Base-by-base conservation (phyloP, 2,329 filamentous ascomycete species). In the Pestalotiopsis sp. region DNA sequence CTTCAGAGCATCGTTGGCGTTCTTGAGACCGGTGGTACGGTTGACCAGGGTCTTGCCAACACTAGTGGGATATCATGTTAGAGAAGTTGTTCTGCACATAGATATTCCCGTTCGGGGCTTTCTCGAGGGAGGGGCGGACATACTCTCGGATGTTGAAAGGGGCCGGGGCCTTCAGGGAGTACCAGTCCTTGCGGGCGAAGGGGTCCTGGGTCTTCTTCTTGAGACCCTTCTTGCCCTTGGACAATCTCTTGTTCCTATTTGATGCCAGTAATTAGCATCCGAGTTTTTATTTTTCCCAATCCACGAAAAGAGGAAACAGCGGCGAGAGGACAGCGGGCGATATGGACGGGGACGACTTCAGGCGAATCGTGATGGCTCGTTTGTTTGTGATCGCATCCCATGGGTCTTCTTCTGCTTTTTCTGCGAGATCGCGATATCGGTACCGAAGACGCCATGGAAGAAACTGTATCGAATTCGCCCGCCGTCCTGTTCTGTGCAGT, bases 221-320 rank as follows among this genome's bases (percentile, higher is more conserved):
- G 84, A 98, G 90, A 86, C 96, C 95, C 92, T 99, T 99, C 94
- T 98, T 99, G 88, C 96, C 96, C 91, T 99, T 99, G 77, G 96
- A 98, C 89, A 99, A 91, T 90, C 96, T 94, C 94, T 99, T 99
- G 92, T 99, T 99, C 93, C 92, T 94, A 78, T 77, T 75, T 68
- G 76, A 74, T 74, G 70, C 62, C 41, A 69, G 69, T 72, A 71
- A 72, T 78, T 75, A 79, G 76, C 72, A 67, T 71, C 69, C 13
- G 23, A 14, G 70, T 71, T 69, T 69, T 67, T 62, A 70, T 14
- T 36, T 63, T 23, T n/a, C 11, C 60, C 20, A 45, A 23, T 52
- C 45, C 45, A n/a, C 31, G 31, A n/a, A 9, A 17, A 52, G 41
- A 49, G 17, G 2, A 52, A 17, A 63, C n/a, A 41, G 39, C 25